A percentile compares a stretch with the other conserved stretches of the same genome.
phyloP scores from a whole-genome alignment of 345 rosid species.

The Eucalyptus sp. region DNA sequence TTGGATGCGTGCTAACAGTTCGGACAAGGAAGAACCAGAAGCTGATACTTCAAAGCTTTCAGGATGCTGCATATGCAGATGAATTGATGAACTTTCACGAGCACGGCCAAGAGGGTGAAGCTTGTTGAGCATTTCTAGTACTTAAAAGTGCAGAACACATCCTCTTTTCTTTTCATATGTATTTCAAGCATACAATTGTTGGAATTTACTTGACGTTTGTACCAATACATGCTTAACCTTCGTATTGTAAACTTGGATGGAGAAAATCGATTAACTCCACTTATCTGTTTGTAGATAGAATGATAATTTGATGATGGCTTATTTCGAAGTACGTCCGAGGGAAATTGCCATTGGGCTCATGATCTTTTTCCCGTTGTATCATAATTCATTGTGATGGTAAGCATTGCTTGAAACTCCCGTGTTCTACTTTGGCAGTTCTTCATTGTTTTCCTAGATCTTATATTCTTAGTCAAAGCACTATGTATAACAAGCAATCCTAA shows the following conservation, averaged over 20 bases:
- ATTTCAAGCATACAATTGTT: background rate
- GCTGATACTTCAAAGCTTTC: constrained; percentile 82
- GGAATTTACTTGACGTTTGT: accelerated
- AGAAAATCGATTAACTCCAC: background rate
- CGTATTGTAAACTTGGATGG: accelerated
- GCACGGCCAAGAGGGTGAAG: constrained; percentile 81
- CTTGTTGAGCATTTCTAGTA: constrained; percentile 31
- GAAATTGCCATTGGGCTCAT: background rate
- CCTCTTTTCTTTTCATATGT: background rate
- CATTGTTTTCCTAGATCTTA: background rate
- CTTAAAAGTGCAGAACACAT: background rate
- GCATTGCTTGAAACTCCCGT: accelerated
- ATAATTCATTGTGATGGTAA: background rate
- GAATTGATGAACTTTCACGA: constrained; percentile 70
- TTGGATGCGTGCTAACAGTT: constrained; percentile 24
- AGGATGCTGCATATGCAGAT: constrained; percentile 89
- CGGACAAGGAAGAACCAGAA: constrained; percentile 78
- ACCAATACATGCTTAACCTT: background rate
- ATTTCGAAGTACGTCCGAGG: accelerated
- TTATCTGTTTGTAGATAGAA: background rate
- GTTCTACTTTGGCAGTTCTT: background rate
- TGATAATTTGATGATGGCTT: background rate
- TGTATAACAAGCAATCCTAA: background rate
- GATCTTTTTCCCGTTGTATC: background rate
- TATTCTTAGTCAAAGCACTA: background rate